Percentiles rank a stretch among this genome's conserved stretches.
phyloP scores from a whole-genome alignment of 2,329 filamentous ascomycete genomes.

The Curvularia sp. region DNA sequence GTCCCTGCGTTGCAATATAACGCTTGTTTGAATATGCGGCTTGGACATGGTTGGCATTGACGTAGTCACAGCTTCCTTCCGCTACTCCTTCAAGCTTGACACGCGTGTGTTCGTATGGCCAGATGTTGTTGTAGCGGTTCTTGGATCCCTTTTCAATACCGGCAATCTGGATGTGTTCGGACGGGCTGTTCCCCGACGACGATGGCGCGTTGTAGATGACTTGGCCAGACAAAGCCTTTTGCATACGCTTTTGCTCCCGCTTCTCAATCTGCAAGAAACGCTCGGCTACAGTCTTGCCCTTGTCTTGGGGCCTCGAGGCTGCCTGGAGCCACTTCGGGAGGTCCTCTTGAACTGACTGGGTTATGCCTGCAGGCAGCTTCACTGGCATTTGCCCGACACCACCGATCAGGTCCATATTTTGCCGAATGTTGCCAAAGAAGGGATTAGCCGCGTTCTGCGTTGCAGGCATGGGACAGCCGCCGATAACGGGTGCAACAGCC shows the following conservation, averaged over 20 bases:
- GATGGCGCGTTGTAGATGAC: conserved; percentile 62
- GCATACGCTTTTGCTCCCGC: conserved; percentile 90
- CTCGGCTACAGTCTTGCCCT: conserved; percentile 81
- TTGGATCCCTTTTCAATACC: conserved; percentile 94
- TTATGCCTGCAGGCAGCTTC: conserved; percentile 64
- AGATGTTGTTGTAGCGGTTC: conserved; percentile 97
- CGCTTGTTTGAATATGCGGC: conserved; percentile 83
- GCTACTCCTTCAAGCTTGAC: conserved; percentile 77
- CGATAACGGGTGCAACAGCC: conserved; percentile 78
- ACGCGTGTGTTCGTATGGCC: conserved; percentile 92
- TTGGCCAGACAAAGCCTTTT: conserved; percentile 72
- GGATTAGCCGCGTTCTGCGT: conserved; percentile 76
- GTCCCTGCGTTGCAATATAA: conserved; percentile 95
- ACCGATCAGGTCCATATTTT: conserved; percentile 93
- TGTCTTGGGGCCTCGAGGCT: conserved; percentile 70
- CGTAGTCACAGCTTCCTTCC: conserved; percentile 81
- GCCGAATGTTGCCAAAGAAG: conserved; percentile 94
- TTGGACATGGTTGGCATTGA: conserved; percentile 90
- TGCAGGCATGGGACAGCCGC: conserved; percentile 82
- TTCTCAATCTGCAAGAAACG: conserved; percentile 86
- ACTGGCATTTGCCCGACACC: conserved; percentile 83
- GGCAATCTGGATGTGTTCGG: conserved; percentile 73
- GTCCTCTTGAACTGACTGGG: conserved; percentile 55
- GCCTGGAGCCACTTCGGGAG: conserved; percentile 80
- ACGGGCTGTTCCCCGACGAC: conserved; percentile 44